Conservation (phyloP, 768 basidiomycete genomes). For the Psilocybe sp. region DNA sequence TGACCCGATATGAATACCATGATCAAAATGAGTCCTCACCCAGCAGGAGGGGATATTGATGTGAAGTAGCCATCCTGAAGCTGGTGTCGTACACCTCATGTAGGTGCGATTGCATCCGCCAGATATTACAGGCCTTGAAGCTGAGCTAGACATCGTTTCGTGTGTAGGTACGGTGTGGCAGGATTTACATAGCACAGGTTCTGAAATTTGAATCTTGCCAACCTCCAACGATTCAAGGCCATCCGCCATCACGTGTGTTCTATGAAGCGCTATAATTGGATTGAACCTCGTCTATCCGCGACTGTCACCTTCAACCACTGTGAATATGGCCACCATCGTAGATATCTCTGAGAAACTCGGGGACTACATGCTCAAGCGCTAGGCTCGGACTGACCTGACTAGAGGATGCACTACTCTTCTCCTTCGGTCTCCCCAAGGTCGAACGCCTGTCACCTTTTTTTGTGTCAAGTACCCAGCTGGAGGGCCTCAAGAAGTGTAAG, state of each 20-base stretch:
- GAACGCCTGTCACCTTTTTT: constrained; percentile 41
- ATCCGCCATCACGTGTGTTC: constrained; percentile 31
- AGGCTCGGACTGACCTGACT: constrained; percentile 67
- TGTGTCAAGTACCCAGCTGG: constrained; percentile 61
- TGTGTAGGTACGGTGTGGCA: not conserved
- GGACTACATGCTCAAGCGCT: constrained; percentile 73
- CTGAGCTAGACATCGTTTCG: not conserved
- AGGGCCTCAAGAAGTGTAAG: constrained; percentile 15
- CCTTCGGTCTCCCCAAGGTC: constrained; percentile 64
- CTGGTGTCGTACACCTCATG: constrained; percentile 92
- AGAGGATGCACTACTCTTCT: constrained; percentile 62
- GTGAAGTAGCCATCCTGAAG: constrained; percentile 65
- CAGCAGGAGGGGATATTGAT: constrained; percentile 79
- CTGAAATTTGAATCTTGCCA: constrained; percentile 70
- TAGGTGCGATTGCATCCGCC: constrained; percentile 84
- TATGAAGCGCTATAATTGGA: not conserved
- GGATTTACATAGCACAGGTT: constrained; percentile 72
- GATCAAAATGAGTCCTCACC: constrained; percentile 33
- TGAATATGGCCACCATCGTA: constrained; percentile 45
- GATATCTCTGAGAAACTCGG: constrained; percentile 65
- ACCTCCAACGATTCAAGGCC: constrained; percentile 1
- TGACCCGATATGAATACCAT: constrained; percentile 95
- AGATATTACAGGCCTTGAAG: constrained; percentile 81
- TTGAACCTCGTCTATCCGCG: not conserved
- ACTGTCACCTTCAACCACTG: not conserved